phyloP scores from a whole-genome alignment of 1,284 basidiomycete genomes.

The Apiotrichum siamense region DNA sequence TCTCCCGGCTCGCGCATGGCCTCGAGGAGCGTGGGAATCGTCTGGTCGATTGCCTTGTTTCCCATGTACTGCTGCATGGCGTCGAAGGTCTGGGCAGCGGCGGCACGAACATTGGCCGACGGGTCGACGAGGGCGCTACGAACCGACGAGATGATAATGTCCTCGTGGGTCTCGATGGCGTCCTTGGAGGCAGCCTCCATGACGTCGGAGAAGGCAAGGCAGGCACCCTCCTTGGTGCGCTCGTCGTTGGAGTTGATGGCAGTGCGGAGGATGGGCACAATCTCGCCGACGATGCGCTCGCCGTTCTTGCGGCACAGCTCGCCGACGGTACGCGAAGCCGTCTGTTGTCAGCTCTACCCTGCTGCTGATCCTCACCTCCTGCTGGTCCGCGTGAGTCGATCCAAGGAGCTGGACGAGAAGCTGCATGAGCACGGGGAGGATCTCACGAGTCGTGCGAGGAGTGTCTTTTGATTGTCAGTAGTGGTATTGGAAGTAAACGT shows the following conservation, averaged over 20 bases:
- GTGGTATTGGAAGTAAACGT: no score
- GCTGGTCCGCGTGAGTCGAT: slow-evolving; percentile 73
- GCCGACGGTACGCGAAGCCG: slow-evolving; percentile 72
- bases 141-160: slow-evolving; percentile 80
- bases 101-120: slow-evolving; percentile 76
- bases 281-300: slow-evolving; percentile 81
- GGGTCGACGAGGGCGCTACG: slow-evolving; percentile 82
- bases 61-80: slow-evolving; percentile 80
- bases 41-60: slow-evolving; percentile 87
- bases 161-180: slow-evolving; percentile 85
- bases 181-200: slow-evolving; percentile 81
- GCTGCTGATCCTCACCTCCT: slow-evolving; percentile 60
- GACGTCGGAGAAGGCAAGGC: slow-evolving; percentile 78
- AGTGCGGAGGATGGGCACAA: slow-evolving; percentile 67
- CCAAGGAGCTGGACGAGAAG: slow-evolving; percentile 71
- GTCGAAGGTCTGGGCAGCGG: slow-evolving; percentile 92
- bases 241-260: slow-evolving; percentile 66
- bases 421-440: slow-evolving; percentile 77
- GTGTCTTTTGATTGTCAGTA: slow-evolving; percentile 30
- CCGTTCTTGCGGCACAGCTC: slow-evolving; percentile 96
- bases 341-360: slow-evolving; percentile 50
- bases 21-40: slow-evolving; percentile 88
- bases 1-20: slow-evolving; percentile 86
- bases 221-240: slow-evolving; percentile 79
- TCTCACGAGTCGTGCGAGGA: slow-evolving; percentile 71